These are phyloP conservation scores for Rhodotorula diobovata DNA, from an alignment of 768 basidiomycete species.

Conservation along the genomic window DNA sequence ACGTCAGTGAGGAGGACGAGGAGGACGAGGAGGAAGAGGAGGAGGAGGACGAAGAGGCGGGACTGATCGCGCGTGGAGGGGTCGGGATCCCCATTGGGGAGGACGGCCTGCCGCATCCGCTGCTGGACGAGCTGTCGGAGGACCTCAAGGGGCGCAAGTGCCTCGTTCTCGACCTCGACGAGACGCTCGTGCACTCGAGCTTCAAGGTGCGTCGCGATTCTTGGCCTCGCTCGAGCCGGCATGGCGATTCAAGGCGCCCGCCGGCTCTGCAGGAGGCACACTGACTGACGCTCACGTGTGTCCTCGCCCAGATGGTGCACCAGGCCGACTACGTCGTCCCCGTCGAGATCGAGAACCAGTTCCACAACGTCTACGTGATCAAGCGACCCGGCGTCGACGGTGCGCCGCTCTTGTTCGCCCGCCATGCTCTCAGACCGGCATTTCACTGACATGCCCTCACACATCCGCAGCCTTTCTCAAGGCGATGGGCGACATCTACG, in stretches of 20 bases:
- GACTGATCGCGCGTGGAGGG: constrained; percentile 81
- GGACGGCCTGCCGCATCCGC: constrained; percentile 80
- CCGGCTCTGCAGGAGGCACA: no score
- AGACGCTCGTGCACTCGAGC: constrained; percentile 93
- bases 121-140: constrained; percentile 76
- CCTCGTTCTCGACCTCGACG: constrained; percentile 91
- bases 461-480: constrained; percentile 64
- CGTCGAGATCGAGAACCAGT: constrained; percentile 96
- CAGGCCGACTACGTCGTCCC: constrained; percentile 98
- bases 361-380: constrained; percentile 98
- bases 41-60: constrained; percentile 81
- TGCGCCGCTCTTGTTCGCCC: not conserved
- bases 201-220: constrained; percentile 71
- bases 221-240: no score
- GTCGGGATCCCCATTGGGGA: constrained; percentile 91
- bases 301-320: constrained; percentile 65
- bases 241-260: no score
- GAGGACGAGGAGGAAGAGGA: constrained; percentile 67
- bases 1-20: constrained; percentile 52
- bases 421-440: not conserved
- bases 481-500: constrained; percentile 98
- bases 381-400: constrained; percentile 95
- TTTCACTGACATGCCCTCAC: not conserved
- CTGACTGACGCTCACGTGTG: not conserved
- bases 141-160: constrained; percentile 87